phyloP scores from a whole-genome alignment of 805 yeast genomes.

The Yueomyces sp. region DNA sequence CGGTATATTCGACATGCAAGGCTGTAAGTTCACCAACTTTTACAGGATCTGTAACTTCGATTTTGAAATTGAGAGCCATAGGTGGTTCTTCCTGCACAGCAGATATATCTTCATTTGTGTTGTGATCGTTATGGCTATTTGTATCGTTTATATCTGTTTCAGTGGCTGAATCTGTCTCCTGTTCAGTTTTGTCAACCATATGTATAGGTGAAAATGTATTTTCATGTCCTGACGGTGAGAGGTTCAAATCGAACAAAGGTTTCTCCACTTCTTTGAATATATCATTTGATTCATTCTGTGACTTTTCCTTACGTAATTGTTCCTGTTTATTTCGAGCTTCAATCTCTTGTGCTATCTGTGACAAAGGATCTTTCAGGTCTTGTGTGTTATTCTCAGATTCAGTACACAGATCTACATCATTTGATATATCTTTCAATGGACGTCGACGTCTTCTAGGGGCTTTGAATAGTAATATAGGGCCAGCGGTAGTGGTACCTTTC shows the following conservation, averaged over 20 bases:
- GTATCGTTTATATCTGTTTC: background rate
- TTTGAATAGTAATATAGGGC: slow-evolving; percentile 32
- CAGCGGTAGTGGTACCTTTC: slow-evolving; percentile 2
- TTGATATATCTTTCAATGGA: background rate
- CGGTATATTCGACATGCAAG: slow-evolving; percentile 79
- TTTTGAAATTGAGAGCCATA: slow-evolving; percentile 30
- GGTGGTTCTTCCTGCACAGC: slow-evolving; percentile 5
- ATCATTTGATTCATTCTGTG: slow-evolving; percentile 1
- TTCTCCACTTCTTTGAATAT: slow-evolving; percentile 13
- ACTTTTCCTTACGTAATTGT: slow-evolving; percentile 14
- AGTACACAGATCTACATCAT: slow-evolving; percentile 4
- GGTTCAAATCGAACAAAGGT: slow-evolving; percentile 14
- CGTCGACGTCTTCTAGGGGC: slow-evolving; percentile 35
- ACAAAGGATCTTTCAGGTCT: background rate
- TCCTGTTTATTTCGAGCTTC: background rate
- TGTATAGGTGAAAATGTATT: background rate
- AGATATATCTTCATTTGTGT: slow-evolving; percentile 1
- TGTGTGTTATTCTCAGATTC: slow-evolving; percentile 13
- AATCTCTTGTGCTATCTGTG: background rate
- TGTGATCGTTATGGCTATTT: slow-evolving; percentile 1
- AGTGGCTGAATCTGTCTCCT: too few species aligned
- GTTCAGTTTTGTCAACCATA: background rate
- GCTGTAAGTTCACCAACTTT: slow-evolving; percentile 84
- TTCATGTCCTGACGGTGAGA: slow-evolving; percentile 4
- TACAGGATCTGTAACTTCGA: slow-evolving; percentile 78